These are phyloP conservation scores for Tylopilus plumbeoviolaceoides DNA, from an alignment of 768 basidiomycete species.

Conservation along the genomic window DNA sequence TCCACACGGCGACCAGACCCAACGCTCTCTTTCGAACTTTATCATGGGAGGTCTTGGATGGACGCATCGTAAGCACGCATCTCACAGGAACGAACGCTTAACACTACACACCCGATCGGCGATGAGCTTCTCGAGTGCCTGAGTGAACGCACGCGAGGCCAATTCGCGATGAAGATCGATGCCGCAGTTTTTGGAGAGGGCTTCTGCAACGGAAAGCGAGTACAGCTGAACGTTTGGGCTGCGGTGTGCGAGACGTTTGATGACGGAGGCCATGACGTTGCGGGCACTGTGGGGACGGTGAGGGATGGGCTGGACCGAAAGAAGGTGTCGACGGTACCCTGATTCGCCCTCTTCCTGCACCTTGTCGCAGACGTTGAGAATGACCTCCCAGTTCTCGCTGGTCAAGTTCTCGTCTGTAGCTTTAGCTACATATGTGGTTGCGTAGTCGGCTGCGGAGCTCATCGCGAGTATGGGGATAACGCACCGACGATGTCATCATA, in stretches of 20 bases:
- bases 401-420: conserved; percentile 98
- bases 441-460: conserved; percentile 4
- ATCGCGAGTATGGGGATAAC: conserved; percentile 30
- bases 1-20: conserved; percentile 75
- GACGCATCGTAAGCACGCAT: conserved; percentile 12
- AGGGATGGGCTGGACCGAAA: conserved; percentile 8
- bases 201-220: conserved; percentile 81
- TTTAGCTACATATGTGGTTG: conserved; percentile 54
- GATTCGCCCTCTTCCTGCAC: conserved; percentile 83
- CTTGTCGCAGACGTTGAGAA: conserved; percentile 94
- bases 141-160: conserved; percentile 86
- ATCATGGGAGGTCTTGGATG: conserved; percentile 77
- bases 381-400: conserved; percentile 92
- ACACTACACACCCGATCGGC: conserved; percentile 69
- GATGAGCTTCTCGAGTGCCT: conserved; percentile 80
- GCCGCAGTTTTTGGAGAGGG: conserved; percentile 89
- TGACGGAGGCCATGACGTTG: conserved; percentile 74
- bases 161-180: conserved; percentile 80
- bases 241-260: conserved; percentile 90
- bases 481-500: conserved; percentile 92
- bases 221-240: conserved; percentile 97
- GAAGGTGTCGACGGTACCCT: conserved; percentile 50
- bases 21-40: conserved; percentile 81
- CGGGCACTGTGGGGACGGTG: conserved; percentile 62
- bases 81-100: background rate